Conservation (phyloP, 2,329 filamentous ascomycete species). For the Aspergillus persii region DNA sequence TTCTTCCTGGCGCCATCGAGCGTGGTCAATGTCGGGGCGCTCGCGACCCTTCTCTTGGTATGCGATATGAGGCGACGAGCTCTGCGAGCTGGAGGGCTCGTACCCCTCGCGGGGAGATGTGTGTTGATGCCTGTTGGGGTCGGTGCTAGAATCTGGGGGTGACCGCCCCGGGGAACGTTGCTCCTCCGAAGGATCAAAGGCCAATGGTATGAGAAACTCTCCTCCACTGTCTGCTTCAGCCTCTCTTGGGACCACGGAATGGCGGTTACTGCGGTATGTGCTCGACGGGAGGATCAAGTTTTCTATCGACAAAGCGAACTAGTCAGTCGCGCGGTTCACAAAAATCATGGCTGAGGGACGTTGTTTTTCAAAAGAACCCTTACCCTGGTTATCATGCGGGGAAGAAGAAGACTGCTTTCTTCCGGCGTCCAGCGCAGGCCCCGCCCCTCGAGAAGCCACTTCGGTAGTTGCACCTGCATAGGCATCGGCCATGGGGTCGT, state of each 20-base stretch:
- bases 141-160: constrained; percentile 43
- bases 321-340: background rate
- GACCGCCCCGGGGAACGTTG: constrained; percentile 46
- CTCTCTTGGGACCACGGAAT: constrained; percentile 64
- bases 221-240: constrained; percentile 57
- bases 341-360: background rate
- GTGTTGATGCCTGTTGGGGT: constrained; percentile 29
- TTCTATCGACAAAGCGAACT: constrained; percentile 37
- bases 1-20: constrained; percentile 30
- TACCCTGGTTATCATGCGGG: constrained; percentile 33
- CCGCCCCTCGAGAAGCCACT: constrained; percentile 18
- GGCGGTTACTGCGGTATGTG: constrained; percentile 74
- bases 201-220: constrained; percentile 74
- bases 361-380: background rate
- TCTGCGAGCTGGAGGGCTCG: constrained; percentile 38
- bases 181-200: constrained; percentile 66
- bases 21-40: constrained; percentile 48
- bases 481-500: constrained; percentile 57
- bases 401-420: constrained; percentile 24
- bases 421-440: constrained; percentile 23
- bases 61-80: constrained; percentile 80
- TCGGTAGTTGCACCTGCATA: constrained; percentile 58
- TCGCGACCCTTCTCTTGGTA: constrained; percentile 80
- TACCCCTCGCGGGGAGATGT: constrained; percentile 24
- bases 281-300: constrained; percentile 70